phyloP scores from a whole-genome alignment of 2,329 filamentous ascomycete genomes.

The Cladosporium sp. region DNA sequence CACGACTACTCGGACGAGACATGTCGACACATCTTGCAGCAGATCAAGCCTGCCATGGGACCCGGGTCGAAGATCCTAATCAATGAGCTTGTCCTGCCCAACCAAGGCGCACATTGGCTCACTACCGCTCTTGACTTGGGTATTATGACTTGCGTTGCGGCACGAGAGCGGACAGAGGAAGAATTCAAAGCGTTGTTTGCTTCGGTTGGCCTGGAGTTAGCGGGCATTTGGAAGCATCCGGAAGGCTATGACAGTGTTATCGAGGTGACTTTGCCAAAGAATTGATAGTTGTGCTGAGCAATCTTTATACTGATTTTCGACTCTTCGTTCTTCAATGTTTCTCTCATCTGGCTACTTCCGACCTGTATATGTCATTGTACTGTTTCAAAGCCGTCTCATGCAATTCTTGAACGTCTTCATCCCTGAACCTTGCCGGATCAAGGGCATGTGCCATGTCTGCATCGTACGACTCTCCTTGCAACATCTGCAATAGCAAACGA shows the following conservation, averaged over 20 bases:
- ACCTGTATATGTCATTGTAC: background rate
- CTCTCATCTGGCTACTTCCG: background rate
- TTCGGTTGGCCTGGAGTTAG: background rate
- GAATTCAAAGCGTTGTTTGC: background rate
- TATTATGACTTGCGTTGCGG: background rate
- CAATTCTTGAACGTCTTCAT: background rate
- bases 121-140: background rate
- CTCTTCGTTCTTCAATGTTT: background rate
- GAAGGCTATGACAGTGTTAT: constrained; percentile 10
- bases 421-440: background rate
- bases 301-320: background rate
- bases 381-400: background rate
- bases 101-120: constrained; percentile 16
- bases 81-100: constrained; percentile 25
- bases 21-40: constrained; percentile 18
- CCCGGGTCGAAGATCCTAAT: constrained; percentile 23
- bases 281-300: background rate
- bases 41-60: constrained; percentile 16
- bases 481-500: constrained; percentile 27
- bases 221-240: constrained; percentile 3
- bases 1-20: constrained; percentile 23
- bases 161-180: background rate
- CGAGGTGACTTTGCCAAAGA: background rate
- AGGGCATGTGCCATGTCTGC: background rate
- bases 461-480: background rate